Evolutionary conservation across 2,329 filamentous ascomycete species (phyloP).

Genomic region (Scopulariopsis brevicaulis): DNA sequence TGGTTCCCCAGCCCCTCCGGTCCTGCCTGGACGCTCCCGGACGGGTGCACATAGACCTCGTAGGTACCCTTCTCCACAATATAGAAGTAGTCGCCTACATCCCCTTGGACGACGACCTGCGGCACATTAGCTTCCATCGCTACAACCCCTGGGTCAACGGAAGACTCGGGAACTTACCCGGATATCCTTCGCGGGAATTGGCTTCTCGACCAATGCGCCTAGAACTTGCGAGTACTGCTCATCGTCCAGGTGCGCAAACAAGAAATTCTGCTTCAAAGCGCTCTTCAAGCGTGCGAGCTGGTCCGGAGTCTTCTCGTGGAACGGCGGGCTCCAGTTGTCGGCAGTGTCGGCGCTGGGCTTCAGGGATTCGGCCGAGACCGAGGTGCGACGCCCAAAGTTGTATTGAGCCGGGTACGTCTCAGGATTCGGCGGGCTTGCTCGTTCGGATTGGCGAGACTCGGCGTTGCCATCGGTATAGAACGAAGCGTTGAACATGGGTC

Average conservation of each 20-base stretch:
- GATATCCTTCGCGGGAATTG: conserved; percentile 81
- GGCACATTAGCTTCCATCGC: not conserved
- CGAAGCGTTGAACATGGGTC: conserved; percentile 31
- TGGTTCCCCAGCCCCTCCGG: conserved; percentile 71
- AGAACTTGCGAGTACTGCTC: conserved; percentile 83
- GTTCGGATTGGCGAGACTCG: conserved; percentile 31
- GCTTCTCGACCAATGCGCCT: conserved; percentile 85
- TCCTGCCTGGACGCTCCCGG: conserved; percentile 68
- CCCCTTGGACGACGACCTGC: conserved; percentile 89
- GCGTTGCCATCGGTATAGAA: conserved; percentile 40
- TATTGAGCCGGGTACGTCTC: conserved; percentile 84
- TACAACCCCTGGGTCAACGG: not conserved
- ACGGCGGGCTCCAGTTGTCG: conserved; percentile 84
- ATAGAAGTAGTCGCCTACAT: conserved; percentile 96
- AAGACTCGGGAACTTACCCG: conserved; percentile 34
- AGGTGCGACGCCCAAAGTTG: conserved; percentile 85
- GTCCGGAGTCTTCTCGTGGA: conserved; percentile 70
- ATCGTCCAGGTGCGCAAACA: conserved; percentile 90
- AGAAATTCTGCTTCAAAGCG: conserved; percentile 80
- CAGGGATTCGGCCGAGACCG: conserved; percentile 91
- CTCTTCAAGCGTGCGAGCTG: conserved; percentile 69
- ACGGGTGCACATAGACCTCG: conserved; percentile 78
- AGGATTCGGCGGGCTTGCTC: conserved; percentile 38
- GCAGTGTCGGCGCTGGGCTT: conserved; percentile 76
- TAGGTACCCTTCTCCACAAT: conserved; percentile 87